These are phyloP conservation scores for Hippophae gyantsensis DNA, from an alignment of 306 rosid species.

Conservation along the genomic window DNA sequence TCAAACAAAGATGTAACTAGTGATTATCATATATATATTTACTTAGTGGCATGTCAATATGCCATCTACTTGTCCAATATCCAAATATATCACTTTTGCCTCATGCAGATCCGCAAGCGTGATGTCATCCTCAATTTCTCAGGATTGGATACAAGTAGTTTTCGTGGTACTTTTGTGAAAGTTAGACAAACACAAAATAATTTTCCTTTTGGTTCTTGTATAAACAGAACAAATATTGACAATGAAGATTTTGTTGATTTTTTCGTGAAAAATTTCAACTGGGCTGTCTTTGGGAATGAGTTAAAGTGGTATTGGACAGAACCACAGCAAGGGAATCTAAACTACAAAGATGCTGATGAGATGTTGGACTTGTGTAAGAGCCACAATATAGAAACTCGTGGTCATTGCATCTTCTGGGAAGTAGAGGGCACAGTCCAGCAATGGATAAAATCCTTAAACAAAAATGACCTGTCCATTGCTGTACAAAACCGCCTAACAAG, in stretches of 20 bases:
- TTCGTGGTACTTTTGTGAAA: conserved; percentile 37
- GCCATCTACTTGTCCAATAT: too few species aligned
- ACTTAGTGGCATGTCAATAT: too few species aligned
- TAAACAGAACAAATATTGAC: conserved; percentile 72
- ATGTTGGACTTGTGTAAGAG: conserved; percentile 53
- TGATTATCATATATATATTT: too few species aligned
- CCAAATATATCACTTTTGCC: too few species aligned
- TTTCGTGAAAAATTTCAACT: conserved; percentile 67
- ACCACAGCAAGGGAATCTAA: conserved; percentile 62
- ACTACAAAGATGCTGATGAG: conserved; percentile 81
- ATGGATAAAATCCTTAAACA: conserved; percentile 55
- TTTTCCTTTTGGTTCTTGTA: conserved; percentile 83
- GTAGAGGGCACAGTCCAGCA: conserved; percentile 59
- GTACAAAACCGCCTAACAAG: conserved; percentile 60
- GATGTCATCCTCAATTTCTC: conserved; percentile 67
- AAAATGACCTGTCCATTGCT: conserved; percentile 49
- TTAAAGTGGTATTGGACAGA: conserved; percentile 97
- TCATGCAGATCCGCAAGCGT: conserved; percentile 69
- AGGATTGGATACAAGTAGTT: conserved; percentile 33
- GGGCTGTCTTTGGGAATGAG: conserved; percentile 96
- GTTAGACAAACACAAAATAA: conserved; percentile 52
- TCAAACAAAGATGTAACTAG: too few species aligned
- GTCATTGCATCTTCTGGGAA: conserved; percentile 96
- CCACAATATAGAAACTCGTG: conserved; percentile 57
- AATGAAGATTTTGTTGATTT: conserved; percentile 78